Conservation (phyloP, 305 asterid genomes). For the Fraxinus xanthoxyloides region DNA sequence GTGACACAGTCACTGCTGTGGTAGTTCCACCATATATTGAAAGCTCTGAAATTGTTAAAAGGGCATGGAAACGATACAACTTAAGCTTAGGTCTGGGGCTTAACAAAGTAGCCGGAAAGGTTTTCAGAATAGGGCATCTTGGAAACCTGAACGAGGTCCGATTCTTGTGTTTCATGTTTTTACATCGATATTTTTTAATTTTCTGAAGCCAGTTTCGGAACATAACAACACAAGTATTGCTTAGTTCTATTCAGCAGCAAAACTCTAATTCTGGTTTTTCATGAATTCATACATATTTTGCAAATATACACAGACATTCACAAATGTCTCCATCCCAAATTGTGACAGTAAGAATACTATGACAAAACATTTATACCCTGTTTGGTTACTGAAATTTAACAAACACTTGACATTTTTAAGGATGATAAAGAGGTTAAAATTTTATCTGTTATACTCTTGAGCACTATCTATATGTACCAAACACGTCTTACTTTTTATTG, state of each 20-base stretch:
- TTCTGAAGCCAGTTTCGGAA: not conserved
- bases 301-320: not conserved
- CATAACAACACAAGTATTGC: not conserved
- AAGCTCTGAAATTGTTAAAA: constrained; percentile 65
- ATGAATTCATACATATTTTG: not conserved
- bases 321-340: not conserved
- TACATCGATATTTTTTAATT: not conserved
- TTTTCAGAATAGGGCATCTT: constrained; percentile 96
- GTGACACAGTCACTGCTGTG: constrained; percentile 95
- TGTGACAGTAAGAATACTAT: not conserved
- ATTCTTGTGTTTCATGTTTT: not conserved
- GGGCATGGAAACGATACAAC: constrained; percentile 95
- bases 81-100: constrained; percentile 93
- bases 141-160: constrained; percentile 61
- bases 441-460: not conserved
- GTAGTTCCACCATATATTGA: constrained; percentile 76
- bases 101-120: constrained; percentile 94
- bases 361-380: not conserved
- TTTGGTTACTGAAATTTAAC: not conserved
- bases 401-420: not conserved
- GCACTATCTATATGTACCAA: not conserved
- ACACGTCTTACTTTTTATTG: not conserved
- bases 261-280: not conserved
- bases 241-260: not conserved
- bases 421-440: not conserved